phyloP scores from a whole-genome alignment of 345 rosid genomes.

The Eutrema heterophyllum region DNA sequence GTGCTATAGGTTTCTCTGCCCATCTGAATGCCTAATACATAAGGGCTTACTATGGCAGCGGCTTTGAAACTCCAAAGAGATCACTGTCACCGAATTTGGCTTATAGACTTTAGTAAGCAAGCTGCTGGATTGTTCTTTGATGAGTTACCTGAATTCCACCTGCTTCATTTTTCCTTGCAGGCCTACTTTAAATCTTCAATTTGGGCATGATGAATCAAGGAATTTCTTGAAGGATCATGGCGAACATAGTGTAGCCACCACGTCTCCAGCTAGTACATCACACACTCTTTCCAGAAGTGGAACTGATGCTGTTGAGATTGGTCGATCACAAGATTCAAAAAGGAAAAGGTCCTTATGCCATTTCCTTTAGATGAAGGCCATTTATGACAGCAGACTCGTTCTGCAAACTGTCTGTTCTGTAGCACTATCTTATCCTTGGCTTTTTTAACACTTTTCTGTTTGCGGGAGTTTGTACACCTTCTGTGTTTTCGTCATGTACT shows the following conservation, averaged over 20 bases:
- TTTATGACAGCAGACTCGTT: conserved; percentile 26
- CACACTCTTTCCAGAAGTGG: conserved; percentile 57
- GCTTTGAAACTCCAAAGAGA: conserved; percentile 28
- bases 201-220: conserved; percentile 40
- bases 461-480: background rate
- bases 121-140: conserved; percentile 17
- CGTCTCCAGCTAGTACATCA: conserved; percentile 45
- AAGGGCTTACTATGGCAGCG: conserved; percentile 15
- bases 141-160: conserved; percentile 2
- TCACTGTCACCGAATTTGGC: conserved; percentile 16
- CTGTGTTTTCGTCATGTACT: conserved; percentile 15
- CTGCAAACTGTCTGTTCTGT: conserved; percentile 17
- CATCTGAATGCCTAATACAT: conserved; percentile 9
- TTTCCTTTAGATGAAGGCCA: conserved; percentile 32
- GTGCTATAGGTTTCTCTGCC: background rate
- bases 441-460: background rate
- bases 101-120: conserved; percentile 34
- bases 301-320: conserved; percentile 46
- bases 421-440: background rate
- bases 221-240: conserved; percentile 34
- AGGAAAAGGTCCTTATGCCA: conserved; percentile 45
- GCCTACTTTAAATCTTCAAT: conserved; percentile 40
- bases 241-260: conserved; percentile 31
- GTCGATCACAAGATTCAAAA: conserved; percentile 52
- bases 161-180: conserved; percentile 35